Evolutionary conservation across 345 rosid genomes (phyloP).

Genomic region (Aethionema arabicum): DNA sequence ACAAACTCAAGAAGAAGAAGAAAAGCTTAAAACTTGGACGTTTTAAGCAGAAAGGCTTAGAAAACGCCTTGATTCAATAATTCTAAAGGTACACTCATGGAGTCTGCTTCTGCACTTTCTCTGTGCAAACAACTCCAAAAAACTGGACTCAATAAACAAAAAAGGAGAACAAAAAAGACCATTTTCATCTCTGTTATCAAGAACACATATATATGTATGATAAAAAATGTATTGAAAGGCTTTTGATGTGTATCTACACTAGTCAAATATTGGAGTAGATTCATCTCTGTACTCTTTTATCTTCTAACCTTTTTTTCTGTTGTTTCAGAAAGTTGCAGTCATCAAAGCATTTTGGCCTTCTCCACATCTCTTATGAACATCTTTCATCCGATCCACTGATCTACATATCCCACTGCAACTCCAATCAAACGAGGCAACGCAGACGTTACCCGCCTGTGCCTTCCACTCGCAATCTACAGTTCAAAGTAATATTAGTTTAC

Average conservation of each 20-base stretch:
- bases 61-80: constrained; percentile 22
- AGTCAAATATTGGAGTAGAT: constrained; percentile 14
- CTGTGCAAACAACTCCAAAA: constrained; percentile 23
- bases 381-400: constrained; percentile 83
- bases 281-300: constrained; percentile 29
- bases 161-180: constrained; percentile 35
- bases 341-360: constrained; percentile 77
- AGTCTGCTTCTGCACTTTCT: constrained; percentile 27
- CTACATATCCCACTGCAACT: constrained; percentile 87
- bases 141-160: constrained; percentile 15
- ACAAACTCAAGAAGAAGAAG: not conserved
- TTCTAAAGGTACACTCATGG: constrained; percentile 20
- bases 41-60: constrained; percentile 22
- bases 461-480: constrained; percentile 90
- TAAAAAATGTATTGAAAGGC: constrained; percentile 10
- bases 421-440: constrained; percentile 94
- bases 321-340: constrained; percentile 60
- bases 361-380: constrained; percentile 84
- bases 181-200: constrained; percentile 35
- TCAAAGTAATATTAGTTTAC: constrained; percentile 1
- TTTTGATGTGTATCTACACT: constrained; percentile 28
- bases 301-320: constrained; percentile 14
- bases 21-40: constrained; percentile 16
- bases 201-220: constrained; percentile 34
- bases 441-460: constrained; percentile 87